Evolutionary conservation across 805 yeast genomes (phyloP), one percentile per base, ranked within the genome.

Genomic region (Candida oleophila): DNA sequence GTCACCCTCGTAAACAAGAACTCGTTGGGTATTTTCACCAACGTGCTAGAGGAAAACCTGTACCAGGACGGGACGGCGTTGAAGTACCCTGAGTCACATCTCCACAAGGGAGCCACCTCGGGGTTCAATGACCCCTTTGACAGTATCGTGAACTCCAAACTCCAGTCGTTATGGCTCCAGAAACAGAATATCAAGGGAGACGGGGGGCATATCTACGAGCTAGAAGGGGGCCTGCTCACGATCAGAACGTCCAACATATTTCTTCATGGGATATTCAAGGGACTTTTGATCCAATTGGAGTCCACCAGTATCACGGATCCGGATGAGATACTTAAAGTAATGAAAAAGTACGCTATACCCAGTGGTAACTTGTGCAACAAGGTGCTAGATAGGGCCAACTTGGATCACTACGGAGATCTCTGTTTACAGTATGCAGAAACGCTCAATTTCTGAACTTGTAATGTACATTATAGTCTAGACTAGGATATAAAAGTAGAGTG

Each of bases 161-260:
- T 88, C 45, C 85, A 82, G 58, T 79, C 87, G 51, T 60, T 84
- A 43, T 88, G 96, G 96, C 65, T 73, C 0, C 72, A 79, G 38
- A 70, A 88, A 49, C 96, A 88, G 61, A 70, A 78, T 8, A 75
- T 87, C 42, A 78, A 80, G 55, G 94, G 92, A 1, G 91, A 86
- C 49, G 85, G 86, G 8, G 96, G 96, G 0, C 76, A 76, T 44
- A 77, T 80, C 3, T 87, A 83, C 57, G 77, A 78, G 49, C 56
- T 86, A 2, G 76, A 73, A 62, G 62, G 67, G 41, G 85, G 83
- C 14, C 72, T 68, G 35, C 71, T 83, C 54, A 65, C 69, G 7
- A 66, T 88, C 2, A 68, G 89, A 35, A 78, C 90, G 0, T 83
- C 87, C 38, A 88, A 87, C 57, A 80, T 87, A 35, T 81, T 83